Conservation (phyloP, 2,329 filamentous ascomycete genomes). For the Xylaria polymorpha region DNA sequence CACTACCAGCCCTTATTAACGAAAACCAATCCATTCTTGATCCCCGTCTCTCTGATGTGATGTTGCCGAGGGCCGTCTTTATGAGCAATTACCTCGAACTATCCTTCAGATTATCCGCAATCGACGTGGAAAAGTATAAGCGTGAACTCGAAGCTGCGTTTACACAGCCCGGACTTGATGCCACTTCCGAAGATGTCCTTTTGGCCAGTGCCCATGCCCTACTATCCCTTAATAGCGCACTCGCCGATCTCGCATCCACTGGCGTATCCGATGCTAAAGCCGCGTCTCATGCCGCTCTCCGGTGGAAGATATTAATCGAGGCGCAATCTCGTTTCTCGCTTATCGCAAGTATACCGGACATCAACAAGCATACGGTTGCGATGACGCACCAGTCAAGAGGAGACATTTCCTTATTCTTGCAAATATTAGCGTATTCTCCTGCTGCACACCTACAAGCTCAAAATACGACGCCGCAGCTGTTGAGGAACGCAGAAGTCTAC, state of each 20-base stretch:
- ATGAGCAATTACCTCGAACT: conserved; percentile 45
- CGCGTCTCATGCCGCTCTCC: conserved; percentile 36
- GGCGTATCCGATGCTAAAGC: neutral
- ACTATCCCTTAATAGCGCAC: conserved; percentile 45
- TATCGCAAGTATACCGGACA: conserved; percentile 34
- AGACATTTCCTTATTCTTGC: conserved; percentile 46
- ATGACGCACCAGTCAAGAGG: conserved; percentile 48
- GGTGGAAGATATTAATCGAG: conserved; percentile 47
- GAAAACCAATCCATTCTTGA: conserved; percentile 29
- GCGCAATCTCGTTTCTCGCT: conserved; percentile 36
- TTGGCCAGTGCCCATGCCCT: conserved; percentile 45
- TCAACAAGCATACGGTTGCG: conserved; percentile 36
- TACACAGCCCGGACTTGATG: conserved; percentile 39
- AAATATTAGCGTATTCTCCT: conserved; percentile 45
- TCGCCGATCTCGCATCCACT: conserved; percentile 38
- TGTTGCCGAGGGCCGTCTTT: conserved; percentile 45
- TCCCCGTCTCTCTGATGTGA: conserved; percentile 40
- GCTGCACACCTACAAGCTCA: conserved; percentile 41
- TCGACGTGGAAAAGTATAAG: conserved; percentile 45
- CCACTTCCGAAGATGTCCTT: conserved; percentile 38
- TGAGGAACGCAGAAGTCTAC: conserved; percentile 49
- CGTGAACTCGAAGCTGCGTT: conserved; percentile 47
- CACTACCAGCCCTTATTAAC: conserved; percentile 26
- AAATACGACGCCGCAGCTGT: conserved; percentile 41
- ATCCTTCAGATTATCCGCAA: conserved; percentile 41